phyloP scores from a whole-genome alignment of 1,139 yeast species.

The Protomyces inouyei region DNA sequence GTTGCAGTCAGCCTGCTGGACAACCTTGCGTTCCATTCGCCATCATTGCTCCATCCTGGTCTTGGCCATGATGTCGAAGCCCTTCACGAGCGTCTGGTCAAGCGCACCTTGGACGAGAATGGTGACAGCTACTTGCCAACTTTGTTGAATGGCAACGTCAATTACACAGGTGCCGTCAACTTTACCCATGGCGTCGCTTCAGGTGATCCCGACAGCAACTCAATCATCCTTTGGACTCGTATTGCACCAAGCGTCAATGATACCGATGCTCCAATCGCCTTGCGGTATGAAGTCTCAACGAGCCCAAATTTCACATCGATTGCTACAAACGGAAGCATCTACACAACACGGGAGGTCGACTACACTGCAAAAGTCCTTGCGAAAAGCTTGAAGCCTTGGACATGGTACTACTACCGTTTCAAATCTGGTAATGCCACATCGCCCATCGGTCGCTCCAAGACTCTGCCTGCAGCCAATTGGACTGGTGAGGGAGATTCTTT shows the following conservation, averaged over 20 bases:
- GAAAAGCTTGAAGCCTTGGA: neutral
- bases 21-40: neutral
- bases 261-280: neutral
- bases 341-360: constrained; percentile 9
- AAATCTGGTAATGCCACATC: neutral
- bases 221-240: constrained; percentile 7
- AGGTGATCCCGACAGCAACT: neutral
- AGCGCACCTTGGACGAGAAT: neutral
- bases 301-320: neutral
- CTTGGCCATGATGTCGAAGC: neutral
- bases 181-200: neutral
- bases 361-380: constrained; percentile 12
- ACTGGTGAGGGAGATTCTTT: neutral
- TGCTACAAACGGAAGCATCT: neutral
- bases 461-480: neutral
- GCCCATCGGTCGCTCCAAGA: constrained; percentile 8
- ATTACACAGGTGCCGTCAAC: neutral
- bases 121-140: neutral
- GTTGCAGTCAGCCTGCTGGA: neutral
- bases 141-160: neutral
- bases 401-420: constrained; percentile 11
- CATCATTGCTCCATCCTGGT: neutral
- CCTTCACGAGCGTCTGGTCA: neutral
- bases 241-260: neutral
- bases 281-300: neutral